A percentile compares a stretch with the other conserved stretches of the same genome.
Evolutionary conservation across 2,329 filamentous ascomycete genomes (phyloP).

Genomic region (Fusarium sp.): DNA sequence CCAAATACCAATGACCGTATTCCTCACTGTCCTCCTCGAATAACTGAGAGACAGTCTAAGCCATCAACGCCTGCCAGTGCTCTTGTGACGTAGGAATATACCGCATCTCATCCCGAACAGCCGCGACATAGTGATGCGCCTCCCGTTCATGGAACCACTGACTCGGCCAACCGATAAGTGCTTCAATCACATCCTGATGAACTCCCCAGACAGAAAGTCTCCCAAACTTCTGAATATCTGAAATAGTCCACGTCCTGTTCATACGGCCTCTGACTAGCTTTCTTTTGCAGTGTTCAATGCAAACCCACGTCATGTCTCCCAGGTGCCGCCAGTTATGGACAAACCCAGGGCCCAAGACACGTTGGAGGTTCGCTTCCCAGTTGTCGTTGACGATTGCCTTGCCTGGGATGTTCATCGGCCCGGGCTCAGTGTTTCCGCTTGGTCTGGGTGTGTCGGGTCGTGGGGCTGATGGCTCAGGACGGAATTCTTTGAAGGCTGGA

Average conservation of each 20-base stretch:
- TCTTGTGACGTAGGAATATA: neutral
- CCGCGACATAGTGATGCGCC: too few relatives aligned
- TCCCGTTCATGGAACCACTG: fast-evolving
- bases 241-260: neutral
- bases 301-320: neutral
- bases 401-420: neutral
- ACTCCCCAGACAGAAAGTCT: neutral
- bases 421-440: neutral
- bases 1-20: too few relatives aligned
- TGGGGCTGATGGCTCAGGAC: neutral
- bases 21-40: neutral
- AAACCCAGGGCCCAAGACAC: neutral
- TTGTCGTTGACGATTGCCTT: neutral
- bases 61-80: too few relatives aligned
- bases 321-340: neutral
- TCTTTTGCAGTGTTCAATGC: neutral
- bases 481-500: neutral
- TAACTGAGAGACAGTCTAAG: neutral
- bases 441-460: neutral
- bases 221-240: neutral
- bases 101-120: neutral
- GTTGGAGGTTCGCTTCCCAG: neutral
- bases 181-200: neutral
- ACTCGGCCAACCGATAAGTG: neutral
- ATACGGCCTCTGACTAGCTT: fast-evolving